Evolutionary conservation across 768 basidiomycete genomes (phyloP), one percentile per base, ranked within the genome.

Genomic region (Psilocybe azurescens): DNA sequence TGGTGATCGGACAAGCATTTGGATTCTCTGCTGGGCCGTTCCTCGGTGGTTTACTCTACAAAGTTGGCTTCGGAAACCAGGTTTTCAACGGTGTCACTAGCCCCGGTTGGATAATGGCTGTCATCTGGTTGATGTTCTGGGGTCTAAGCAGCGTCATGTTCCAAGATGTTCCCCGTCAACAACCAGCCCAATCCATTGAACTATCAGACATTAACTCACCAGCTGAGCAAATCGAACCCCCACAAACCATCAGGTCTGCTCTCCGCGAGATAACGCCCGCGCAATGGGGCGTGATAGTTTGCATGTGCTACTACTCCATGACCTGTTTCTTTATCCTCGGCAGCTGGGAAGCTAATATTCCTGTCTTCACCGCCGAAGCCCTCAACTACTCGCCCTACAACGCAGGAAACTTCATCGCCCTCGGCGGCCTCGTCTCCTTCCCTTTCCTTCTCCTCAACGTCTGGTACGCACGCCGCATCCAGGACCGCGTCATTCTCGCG

Each of bases 261-360:
- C 44, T 51, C 55, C 59, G 61, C 18, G n/a, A 55, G 39, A 39
- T 73, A 14, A 60, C 69, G 4, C 60, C 46, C 10, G 56, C 61
- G 16, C 73, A 74, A 59, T 84, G 83, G 81, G 85, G 84, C 24
- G 83, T 86, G 59, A 77, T 84, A 20, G 65, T 79, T 44, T 87
- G 83, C 69, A 88, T 90, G 85, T 89, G 87, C 70, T 90, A 87
- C 83, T 86, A 84, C 67, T 81, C 87, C 50, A 88, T 88, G 84
- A 79, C 85, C 18, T 87, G 82, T 73, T 90, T 89, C 77, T 88
- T 89, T 74, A 79, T 89, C 69, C 83, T 90, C 59, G 87, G 86
- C 7, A 81, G 83, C 11, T 89, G 87, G 87, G 88, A 90, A 72
- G 78, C 85, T 52, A 89, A 88, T 71, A 83, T 89, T 54, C 88